Evolutionary conservation across 2,329 filamentous ascomycete genomes (phyloP).

Genomic region (Metarhizium humberi): DNA sequence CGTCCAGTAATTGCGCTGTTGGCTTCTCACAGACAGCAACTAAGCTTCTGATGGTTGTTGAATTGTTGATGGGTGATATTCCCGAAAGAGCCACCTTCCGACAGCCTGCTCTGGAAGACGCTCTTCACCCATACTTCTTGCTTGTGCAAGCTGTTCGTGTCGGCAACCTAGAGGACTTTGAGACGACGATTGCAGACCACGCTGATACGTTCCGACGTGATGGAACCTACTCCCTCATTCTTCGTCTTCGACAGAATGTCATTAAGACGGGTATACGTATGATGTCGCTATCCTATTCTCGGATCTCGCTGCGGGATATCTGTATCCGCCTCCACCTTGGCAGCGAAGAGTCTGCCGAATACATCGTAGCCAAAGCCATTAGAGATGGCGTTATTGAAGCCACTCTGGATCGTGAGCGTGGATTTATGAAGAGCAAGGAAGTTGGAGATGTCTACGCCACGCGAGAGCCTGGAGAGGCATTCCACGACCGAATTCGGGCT

Average conservation of each 20-base stretch:
- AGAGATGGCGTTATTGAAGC: slow-evolving; percentile 96
- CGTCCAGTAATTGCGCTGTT: slow-evolving; percentile 76
- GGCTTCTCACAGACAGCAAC: slow-evolving; percentile 95
- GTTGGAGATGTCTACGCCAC: slow-evolving; percentile 94
- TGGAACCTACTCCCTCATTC: slow-evolving; percentile 88
- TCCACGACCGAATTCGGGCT: slow-evolving; percentile 91
- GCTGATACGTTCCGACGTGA: slow-evolving; percentile 83
- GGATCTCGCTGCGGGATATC: slow-evolving; percentile 93
- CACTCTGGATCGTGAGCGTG: slow-evolving; percentile 83
- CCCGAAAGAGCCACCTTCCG: slow-evolving; percentile 93
- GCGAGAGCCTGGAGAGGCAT: slow-evolving; percentile 88
- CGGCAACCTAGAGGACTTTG: slow-evolving; percentile 90
- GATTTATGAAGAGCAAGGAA: slow-evolving; percentile 98
- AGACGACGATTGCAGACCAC: slow-evolving; percentile 74
- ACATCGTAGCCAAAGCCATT: slow-evolving; percentile 98
- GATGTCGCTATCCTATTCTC: slow-evolving; percentile 97
- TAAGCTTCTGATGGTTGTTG: slow-evolving; percentile 92
- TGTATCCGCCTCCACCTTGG: slow-evolving; percentile 90
- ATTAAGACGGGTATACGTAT: slow-evolving; percentile 99
- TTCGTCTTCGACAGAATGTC: slow-evolving; percentile 93
- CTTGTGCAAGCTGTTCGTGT: slow-evolving; percentile 92
- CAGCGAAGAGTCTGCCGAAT: slow-evolving; percentile 95
- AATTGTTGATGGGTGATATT: slow-evolving; percentile 97
- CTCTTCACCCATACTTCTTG: slow-evolving; percentile 85
- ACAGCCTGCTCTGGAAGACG: slow-evolving; percentile 74